phyloP scores from a whole-genome alignment of 352 stramenopile species.

The Globisporangium orthogonon region DNA sequence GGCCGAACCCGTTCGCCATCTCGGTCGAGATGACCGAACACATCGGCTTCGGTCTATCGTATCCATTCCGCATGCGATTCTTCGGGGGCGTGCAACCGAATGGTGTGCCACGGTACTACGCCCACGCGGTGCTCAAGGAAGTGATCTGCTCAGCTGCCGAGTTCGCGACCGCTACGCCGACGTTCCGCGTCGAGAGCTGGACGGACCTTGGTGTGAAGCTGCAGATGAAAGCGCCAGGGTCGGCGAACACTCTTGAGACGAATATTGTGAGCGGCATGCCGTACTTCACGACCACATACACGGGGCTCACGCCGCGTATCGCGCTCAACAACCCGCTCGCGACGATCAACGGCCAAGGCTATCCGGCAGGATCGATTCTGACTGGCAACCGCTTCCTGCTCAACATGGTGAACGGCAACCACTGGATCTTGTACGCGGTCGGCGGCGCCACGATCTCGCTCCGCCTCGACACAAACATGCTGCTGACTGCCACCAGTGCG shows the following conservation, averaged over 20 bases:
- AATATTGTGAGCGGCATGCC: constrained; percentile 67
- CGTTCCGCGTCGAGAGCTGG: constrained; percentile 53
- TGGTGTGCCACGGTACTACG: constrained; percentile 47
- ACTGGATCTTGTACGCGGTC: constrained; percentile 54
- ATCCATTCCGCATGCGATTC: constrained; percentile 65
- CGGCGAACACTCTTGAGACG: constrained; percentile 26
- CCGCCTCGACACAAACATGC: constrained; percentile 35
- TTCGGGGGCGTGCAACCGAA: constrained; percentile 34
- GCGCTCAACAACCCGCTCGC: constrained; percentile 41
- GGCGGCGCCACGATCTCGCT: constrained; percentile 24
- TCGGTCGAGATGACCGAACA: constrained; percentile 30
- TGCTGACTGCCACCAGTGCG: constrained; percentile 19
- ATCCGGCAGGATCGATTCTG: constrained; percentile 22
- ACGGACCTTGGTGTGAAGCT: constrained; percentile 58
- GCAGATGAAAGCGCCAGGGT: constrained; percentile 23
- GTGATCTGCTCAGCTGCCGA: constrained; percentile 52
- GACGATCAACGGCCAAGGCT: constrained; percentile 37
- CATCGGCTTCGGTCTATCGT: constrained; percentile 51
- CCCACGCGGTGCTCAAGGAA: constrained; percentile 54
- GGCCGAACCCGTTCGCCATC: constrained; percentile 64
- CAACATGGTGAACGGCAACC: constrained; percentile 36
- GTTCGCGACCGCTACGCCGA: constrained; percentile 31
- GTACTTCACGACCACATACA: constrained; percentile 57
- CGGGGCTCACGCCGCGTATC: constrained; percentile 43
- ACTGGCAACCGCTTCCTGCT: constrained; percentile 42